These are phyloP conservation scores for Triticum monococcum DNA, from an alignment of 176 grass and related monocot genomes.

Conservation along the genomic window DNA sequence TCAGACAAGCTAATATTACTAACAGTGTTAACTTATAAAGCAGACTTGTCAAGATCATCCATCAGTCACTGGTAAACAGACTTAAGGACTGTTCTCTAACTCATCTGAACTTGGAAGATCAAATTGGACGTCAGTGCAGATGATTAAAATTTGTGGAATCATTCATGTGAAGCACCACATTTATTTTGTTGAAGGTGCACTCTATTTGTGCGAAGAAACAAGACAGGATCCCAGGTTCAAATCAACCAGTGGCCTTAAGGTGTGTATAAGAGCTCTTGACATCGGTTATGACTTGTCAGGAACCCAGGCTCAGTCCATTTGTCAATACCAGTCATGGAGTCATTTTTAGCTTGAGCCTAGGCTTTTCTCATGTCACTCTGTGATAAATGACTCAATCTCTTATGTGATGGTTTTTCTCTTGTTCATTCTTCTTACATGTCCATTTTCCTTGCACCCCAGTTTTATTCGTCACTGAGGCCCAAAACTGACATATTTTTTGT, in stretches of 20 bases:
- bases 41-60: slow-evolving; percentile 15
- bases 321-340: slow-evolving; percentile 30
- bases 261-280: slow-evolving; percentile 14
- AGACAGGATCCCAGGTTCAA: slow-evolving; percentile 12
- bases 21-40: slow-evolving; percentile 32
- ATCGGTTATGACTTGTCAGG: slow-evolving; percentile 12
- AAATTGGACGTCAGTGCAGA: not conserved
- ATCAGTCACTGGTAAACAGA: slow-evolving; percentile 6
- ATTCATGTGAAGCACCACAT: slow-evolving; percentile 18
- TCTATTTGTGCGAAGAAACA: slow-evolving; percentile 22
- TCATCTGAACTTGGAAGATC: slow-evolving; percentile 22
- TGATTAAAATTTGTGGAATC: slow-evolving; percentile 21
- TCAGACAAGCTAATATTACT: slow-evolving; percentile 30
- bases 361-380: slow-evolving; percentile 14
- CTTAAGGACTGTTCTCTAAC: slow-evolving; percentile 18
- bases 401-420: not conserved
- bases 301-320: slow-evolving; percentile 21
- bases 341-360: slow-evolving; percentile 17
- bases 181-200: slow-evolving; percentile 26
- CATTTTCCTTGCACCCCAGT: slow-evolving; percentile 20
- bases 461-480: slow-evolving; percentile 40
- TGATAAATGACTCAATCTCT: slow-evolving; percentile 14
- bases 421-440: slow-evolving; percentile 12
- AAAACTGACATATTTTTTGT: slow-evolving; percentile 19
- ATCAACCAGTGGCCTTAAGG: slow-evolving; percentile 30